A percentile compares a stretch with the other conserved stretches of the same genome.
These are phyloP conservation scores for Candida montana DNA, from an alignment of 805 yeast species.

Conservation along the genomic window DNA sequence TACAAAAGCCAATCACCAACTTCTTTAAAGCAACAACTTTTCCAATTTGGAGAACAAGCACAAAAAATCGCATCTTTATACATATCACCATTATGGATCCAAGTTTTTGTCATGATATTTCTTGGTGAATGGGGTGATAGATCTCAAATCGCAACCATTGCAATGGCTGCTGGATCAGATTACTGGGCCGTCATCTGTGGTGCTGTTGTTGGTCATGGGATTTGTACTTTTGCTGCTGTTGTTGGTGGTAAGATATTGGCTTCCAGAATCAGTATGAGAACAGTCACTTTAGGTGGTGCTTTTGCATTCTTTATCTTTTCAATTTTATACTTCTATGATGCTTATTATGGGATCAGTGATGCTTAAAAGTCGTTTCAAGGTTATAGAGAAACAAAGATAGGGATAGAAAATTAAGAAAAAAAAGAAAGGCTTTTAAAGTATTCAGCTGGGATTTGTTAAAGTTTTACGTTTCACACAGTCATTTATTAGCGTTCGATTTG, in stretches of 20 bases:
- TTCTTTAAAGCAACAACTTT: constrained; percentile 6
- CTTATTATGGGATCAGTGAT: constrained; percentile 27
- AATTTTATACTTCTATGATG: constrained; percentile 71
- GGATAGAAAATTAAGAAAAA: too few species aligned
- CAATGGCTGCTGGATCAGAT: constrained; percentile 96
- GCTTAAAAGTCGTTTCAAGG: not conserved
- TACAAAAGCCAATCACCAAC: constrained; percentile 5
- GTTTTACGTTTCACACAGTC: too few species aligned
- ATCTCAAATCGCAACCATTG: constrained; percentile 95
- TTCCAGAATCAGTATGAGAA: constrained; percentile 82
- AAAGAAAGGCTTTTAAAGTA: too few species aligned
- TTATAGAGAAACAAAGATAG: not conserved
- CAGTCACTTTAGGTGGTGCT: constrained; percentile 89
- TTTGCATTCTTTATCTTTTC: constrained; percentile 81
- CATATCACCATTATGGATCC: constrained; percentile 87
- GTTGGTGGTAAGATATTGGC: constrained; percentile 90
- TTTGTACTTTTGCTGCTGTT: constrained; percentile 89
- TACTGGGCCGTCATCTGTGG: constrained; percentile 88
- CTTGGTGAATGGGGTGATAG: constrained; percentile 99
- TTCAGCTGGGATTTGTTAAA: too few species aligned
- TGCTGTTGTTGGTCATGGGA: constrained; percentile 81
- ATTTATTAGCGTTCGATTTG: too few species aligned
- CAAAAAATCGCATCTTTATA: constrained; percentile 26
- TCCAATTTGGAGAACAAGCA: not conserved
- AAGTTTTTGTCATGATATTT: constrained; percentile 92